Base-by-base conservation (phyloP, 768 basidiomycete genomes). In the Crassisporium funariophilum region DNA sequence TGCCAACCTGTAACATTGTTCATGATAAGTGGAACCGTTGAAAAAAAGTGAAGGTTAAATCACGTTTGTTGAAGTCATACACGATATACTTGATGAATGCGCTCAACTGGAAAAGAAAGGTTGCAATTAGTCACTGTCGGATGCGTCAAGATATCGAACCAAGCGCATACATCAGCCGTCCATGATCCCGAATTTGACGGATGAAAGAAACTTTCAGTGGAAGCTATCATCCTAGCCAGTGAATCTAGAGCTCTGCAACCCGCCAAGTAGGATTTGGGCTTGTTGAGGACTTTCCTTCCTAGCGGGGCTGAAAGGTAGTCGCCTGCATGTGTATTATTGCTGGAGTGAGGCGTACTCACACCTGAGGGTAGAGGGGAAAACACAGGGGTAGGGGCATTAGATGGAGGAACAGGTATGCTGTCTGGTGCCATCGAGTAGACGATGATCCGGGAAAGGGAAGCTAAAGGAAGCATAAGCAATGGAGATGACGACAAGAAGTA, bases 161-260 rank as follows among this genome's bases (percentile, higher is more conserved):
- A 19, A 24, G 41, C 23, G 67, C 78, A 48, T 67, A 86, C 85
- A 71, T 88, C 85, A 41, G 76, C 68, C 4, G 90, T 90, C 86
- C 90, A 93, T 9, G 78, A 73, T 7, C 91, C 91, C 2, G 88
- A 88, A 59, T 91, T 93, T 8, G 85, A 85, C 0, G 92, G 92
- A 61, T 94, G 92, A 69, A 94, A 95, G 70, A 92, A 93, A 46
- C 84, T 84, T 65, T 95, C 93, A 20, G 84, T 88, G 4, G 90
- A 91, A 5, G 88, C 88, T 54, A 95, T 83, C 50, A 95, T 70
- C 63, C 85, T 85, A 9, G 82, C 83, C n/a, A 95, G 69, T 6
- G 91, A 88, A 62, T 94, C 91, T 46, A 95, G 69, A 3, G 92
- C 89, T 63, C 82, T 88, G 17, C 82, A 88, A 10, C 93, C 93